Evolutionary conservation across 2,329 filamentous ascomycete species (phyloP).

Genomic region (Aulographum hederae): DNA sequence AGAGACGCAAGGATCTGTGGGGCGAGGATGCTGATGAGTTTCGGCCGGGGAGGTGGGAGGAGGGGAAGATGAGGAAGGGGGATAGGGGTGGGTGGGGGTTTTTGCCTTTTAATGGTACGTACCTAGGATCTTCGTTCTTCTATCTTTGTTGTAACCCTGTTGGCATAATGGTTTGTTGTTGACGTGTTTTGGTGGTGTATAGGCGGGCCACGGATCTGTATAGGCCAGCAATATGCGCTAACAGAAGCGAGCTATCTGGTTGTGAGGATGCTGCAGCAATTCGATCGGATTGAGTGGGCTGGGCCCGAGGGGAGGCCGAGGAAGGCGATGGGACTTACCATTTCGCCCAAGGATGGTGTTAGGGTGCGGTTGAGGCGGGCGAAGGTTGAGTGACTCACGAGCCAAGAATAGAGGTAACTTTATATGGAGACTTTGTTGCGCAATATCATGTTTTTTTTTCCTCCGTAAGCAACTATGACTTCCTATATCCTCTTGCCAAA

Average conservation of each 20-base stretch:
- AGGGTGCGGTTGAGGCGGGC: slow-evolving; percentile 3
- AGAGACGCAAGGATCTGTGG: slow-evolving; percentile 17
- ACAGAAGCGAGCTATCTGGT: slow-evolving; percentile 10
- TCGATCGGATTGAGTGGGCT: slow-evolving; percentile 6
- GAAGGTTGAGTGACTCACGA: no score
- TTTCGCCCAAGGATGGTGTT: slow-evolving; percentile 4
- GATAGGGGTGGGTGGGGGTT: slow-evolving; percentile 6
- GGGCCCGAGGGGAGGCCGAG: slow-evolving; percentile 1
- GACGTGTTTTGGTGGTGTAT: no score
- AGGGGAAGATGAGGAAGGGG: slow-evolving; percentile 1
- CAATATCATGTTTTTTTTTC: no score
- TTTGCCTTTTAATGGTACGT: slow-evolving; percentile 5
- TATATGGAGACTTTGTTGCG: no score
- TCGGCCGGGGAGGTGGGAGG: slow-evolving; percentile 16
- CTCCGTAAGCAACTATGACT: no score
- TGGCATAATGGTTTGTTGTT: not conserved
- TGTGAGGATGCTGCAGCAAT: slow-evolving; percentile 11
- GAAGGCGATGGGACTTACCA: slow-evolving; percentile 5
- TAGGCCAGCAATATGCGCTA: slow-evolving; percentile 11
- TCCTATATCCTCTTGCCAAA: no score
- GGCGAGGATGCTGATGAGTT: slow-evolving; percentile 18
- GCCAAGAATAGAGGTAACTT: no score
- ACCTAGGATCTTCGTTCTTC: not conserved
- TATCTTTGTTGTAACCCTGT: not conserved
- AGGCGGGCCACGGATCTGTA: slow-evolving; percentile 9